Evolutionary conservation across 2,329 filamentous ascomycete genomes (phyloP).

Genomic region (Claviceps monticola): DNA sequence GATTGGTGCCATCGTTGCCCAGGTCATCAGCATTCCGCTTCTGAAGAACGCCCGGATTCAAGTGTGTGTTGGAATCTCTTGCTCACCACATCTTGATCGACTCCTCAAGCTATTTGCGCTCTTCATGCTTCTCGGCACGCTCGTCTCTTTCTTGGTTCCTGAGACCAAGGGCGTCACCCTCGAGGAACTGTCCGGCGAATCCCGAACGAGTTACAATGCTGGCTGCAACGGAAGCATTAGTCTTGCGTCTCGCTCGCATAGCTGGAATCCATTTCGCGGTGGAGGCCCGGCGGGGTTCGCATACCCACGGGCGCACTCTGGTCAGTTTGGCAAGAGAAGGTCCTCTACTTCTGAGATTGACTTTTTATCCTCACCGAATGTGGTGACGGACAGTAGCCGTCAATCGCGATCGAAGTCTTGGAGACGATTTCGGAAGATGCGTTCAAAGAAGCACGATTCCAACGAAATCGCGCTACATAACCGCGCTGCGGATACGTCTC

Average conservation of each 20-base stretch:
- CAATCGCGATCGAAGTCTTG: slow-evolving; percentile 16
- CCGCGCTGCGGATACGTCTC: slow-evolving; percentile 2
- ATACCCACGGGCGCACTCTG: slow-evolving; percentile 24
- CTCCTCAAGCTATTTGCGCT: slow-evolving; percentile 67
- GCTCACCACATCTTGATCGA: slow-evolving; percentile 51
- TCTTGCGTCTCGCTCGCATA: slow-evolving; percentile 17
- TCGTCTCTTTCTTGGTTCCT: slow-evolving; percentile 58
- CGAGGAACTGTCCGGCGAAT: slow-evolving; percentile 55
- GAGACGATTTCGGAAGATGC: slow-evolving; percentile 15
- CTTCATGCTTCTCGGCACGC: slow-evolving; percentile 62
- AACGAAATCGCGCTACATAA: slow-evolving; percentile 20
- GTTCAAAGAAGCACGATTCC: slow-evolving; percentile 15
- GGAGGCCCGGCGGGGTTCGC: slow-evolving; percentile 37
- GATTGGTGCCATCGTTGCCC: slow-evolving; percentile 53
- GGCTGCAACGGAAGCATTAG: slow-evolving; percentile 36
- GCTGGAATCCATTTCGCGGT: slow-evolving; percentile 35
- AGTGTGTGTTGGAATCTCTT: slow-evolving; percentile 32
- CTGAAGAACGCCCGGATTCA: slow-evolving; percentile 40
- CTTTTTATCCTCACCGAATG: slow-evolving; percentile 31
- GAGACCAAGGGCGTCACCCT: slow-evolving; percentile 65
- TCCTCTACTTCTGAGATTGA: slow-evolving; percentile 21
- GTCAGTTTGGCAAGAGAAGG: slow-evolving; percentile 13
- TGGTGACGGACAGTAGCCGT: slow-evolving; percentile 15
- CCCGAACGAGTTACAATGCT: slow-evolving; percentile 42
- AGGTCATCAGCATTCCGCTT: slow-evolving; percentile 50